Percentiles rank a stretch among this genome's conserved stretches.
Conservation (phyloP, 2,329 filamentous ascomycete species). For the Alternaria novae-zelandiae region DNA sequence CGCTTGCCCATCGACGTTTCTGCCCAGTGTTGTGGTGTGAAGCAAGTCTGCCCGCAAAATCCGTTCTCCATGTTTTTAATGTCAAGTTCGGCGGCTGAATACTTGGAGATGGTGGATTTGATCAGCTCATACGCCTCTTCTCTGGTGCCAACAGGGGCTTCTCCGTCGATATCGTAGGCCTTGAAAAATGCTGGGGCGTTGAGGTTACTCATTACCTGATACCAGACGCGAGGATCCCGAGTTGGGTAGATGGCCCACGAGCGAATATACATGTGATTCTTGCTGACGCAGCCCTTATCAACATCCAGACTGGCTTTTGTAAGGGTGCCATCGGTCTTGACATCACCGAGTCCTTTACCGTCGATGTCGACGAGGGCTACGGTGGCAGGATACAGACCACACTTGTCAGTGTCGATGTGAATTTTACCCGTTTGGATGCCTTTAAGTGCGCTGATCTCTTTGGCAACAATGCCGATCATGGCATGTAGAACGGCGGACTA, state of each 20-base stretch:
- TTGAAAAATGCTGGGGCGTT: constrained; percentile 52
- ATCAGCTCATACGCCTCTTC: constrained; percentile 32
- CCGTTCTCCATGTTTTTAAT: constrained; percentile 23
- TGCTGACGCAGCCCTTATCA: not conserved
- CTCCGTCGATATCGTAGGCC: constrained; percentile 55
- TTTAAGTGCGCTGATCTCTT: constrained; percentile 41
- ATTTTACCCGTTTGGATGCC: not conserved
- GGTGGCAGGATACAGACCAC: constrained; percentile 29
- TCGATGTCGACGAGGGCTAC: not conserved
- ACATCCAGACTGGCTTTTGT: constrained; percentile 9
- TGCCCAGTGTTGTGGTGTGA: constrained; percentile 54
- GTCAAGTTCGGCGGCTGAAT: constrained; percentile 41
- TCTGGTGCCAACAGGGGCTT: constrained; percentile 10
- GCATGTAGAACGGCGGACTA: constrained; percentile 50
- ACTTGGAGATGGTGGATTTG: constrained; percentile 26
- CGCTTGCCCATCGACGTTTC: constrained; percentile 54
- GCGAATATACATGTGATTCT: constrained; percentile 18
- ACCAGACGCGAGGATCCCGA: constrained; percentile 54
- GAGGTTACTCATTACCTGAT: constrained; percentile 60
- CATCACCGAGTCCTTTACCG: not conserved
- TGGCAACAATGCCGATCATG: constrained; percentile 53
- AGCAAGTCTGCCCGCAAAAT: constrained; percentile 51
- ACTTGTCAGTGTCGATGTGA: not conserved
- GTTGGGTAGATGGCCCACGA: constrained; percentile 52
- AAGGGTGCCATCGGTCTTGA: not conserved